Evolutionary conservation across 345 rosid genomes (phyloP), one percentile per base, ranked within the genome.

Genomic region (Cardamine resedifolia): DNA sequence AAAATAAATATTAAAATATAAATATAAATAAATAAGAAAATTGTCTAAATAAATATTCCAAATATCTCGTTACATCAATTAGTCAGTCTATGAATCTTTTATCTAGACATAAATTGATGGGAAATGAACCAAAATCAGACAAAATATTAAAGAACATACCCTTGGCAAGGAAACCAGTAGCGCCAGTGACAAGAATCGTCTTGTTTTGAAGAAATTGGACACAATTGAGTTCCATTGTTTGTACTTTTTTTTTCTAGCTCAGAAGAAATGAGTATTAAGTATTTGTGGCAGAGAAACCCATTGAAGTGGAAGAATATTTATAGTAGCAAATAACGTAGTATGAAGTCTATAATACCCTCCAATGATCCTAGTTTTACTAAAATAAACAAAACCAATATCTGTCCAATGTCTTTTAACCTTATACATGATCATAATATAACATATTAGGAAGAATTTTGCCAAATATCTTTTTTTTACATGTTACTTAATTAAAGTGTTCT

Each of bases 91-190:
- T n/a, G n/a, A n/a, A n/a, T n/a, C n/a, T n/a, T n/a, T n/a, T n/a
- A 10, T 31, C 4, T 10, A 14, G 14, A 39, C 34, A 3, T 23
- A 45, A n/a, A 36, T 31, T 70, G 16, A 55, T 12, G 39, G 23
- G 15, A 16, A 53, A 71, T 61, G 30, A 27, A 43, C 14, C 2
- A 55, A 21, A 45, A 55, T 9, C 3, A 73, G n/a, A 47, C 0
- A 0, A 7, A 26, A 39, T 23, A 47, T 44, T 33, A 74, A 66
- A 20, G 44, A 57, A 39, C 57, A 3, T 66, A 77, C 80, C 77
- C 18, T 77, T 77, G n/a, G 77, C 77, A 43, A 77, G 77, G 73
- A 77, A 77, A 33, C 80, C 80, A 19, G 80, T 71, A 43, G 77
- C 69, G 4, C 80, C 80, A 10, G 80, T 77, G 58, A 77, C 77